These are phyloP conservation scores for Sporothrix schenckii DNA, from an alignment of 2,329 filamentous ascomycete genomes.

Conservation along the genomic window DNA sequence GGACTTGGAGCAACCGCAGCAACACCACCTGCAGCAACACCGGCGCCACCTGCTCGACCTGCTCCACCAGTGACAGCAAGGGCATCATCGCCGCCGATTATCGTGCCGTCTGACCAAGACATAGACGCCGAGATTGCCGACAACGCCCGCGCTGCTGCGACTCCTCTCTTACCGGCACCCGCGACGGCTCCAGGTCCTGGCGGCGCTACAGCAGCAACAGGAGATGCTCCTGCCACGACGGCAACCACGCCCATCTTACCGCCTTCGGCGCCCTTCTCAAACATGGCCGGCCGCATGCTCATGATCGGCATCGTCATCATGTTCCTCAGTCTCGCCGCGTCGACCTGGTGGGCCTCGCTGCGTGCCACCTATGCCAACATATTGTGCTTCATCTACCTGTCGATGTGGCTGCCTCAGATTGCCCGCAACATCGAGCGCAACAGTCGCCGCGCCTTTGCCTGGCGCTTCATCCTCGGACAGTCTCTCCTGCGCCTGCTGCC, in stretches of 20 bases:
- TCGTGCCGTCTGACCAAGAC: slow-evolving; percentile 66
- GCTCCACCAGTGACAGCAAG: not conserved
- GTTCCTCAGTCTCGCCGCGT: slow-evolving; percentile 62
- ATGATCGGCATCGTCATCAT: slow-evolving; percentile 59
- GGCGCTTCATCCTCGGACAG: slow-evolving; percentile 87
- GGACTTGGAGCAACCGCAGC: slow-evolving; percentile 26
- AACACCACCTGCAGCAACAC: not conserved
- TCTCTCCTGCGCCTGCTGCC: slow-evolving; percentile 77
- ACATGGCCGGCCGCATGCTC: slow-evolving; percentile 61
- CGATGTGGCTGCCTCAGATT: slow-evolving; percentile 91
- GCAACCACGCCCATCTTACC: slow-evolving; percentile 39
- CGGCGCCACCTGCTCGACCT: not conserved
- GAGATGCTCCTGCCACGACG: slow-evolving; percentile 42
- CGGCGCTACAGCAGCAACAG: slow-evolving; percentile 41
- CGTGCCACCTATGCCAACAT: slow-evolving; percentile 63
- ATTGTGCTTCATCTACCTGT: slow-evolving; percentile 75
- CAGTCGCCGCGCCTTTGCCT: slow-evolving; percentile 85
- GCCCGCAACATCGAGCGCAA: slow-evolving; percentile 87
- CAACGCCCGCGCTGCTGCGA: slow-evolving; percentile 41
- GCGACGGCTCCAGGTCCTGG: slow-evolving; percentile 34
- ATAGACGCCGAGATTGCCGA: slow-evolving; percentile 63
- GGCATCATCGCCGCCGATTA: slow-evolving; percentile 49
- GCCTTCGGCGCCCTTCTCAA: slow-evolving; percentile 51
- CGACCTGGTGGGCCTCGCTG: slow-evolving; percentile 60
- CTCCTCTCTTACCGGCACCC: slow-evolving; percentile 33